Conservation (phyloP, 345 rosid genomes). For the Barbarea vulgaris region DNA sequence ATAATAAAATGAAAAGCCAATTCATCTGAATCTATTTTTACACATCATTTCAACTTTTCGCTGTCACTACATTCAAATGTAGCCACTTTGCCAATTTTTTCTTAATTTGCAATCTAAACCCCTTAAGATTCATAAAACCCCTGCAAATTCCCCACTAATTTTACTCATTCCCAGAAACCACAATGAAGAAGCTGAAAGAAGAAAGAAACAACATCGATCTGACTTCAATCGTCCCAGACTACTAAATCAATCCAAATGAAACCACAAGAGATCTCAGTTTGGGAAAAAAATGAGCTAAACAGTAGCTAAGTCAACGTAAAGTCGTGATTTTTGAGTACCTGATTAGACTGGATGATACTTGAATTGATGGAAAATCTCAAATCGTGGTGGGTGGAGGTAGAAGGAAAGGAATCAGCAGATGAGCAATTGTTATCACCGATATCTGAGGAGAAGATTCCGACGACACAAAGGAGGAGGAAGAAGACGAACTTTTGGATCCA, state of each 20-base stretch:
- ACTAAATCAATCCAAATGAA: neutral
- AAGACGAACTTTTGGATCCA: slow-evolving; percentile 77
- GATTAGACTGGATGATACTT: slow-evolving; percentile 28
- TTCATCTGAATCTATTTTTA: neutral
- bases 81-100: neutral
- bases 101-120: slow-evolving; percentile 25
- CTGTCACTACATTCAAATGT: slow-evolving; percentile 5
- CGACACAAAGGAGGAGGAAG: slow-evolving; percentile 60
- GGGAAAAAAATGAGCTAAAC: neutral
- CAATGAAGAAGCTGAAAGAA: slow-evolving; percentile 2
- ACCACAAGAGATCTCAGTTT: neutral
- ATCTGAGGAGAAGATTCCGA: slow-evolving; percentile 47
- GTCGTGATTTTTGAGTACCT: slow-evolving; percentile 15
- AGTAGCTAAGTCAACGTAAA: slow-evolving; percentile 29
- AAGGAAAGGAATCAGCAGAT: slow-evolving; percentile 41
- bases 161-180: neutral
- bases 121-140: slow-evolving; percentile 18
- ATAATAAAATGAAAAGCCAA: neutral
- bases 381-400: slow-evolving; percentile 30
- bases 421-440: slow-evolving; percentile 1
- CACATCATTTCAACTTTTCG: neutral
- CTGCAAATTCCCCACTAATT: neutral
- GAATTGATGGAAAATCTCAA: slow-evolving; percentile 35
- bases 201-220: neutral
- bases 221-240: neutral